phyloP scores from a whole-genome alignment of 176 grass and related monocot species.

The Aegilops sharonensis region DNA sequence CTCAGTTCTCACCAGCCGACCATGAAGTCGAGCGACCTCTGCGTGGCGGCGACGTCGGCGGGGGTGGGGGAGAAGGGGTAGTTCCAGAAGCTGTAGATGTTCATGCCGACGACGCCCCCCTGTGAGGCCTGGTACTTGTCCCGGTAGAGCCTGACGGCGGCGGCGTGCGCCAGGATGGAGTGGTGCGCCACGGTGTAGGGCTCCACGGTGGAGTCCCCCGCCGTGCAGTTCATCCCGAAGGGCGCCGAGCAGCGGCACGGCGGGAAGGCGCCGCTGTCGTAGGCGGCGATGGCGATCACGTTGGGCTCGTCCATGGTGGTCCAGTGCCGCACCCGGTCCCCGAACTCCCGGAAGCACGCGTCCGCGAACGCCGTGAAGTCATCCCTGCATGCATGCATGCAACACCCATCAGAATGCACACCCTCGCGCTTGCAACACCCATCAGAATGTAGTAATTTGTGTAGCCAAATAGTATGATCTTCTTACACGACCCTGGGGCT shows the following conservation, averaged over 20 bases:
- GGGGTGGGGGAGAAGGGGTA: constrained; percentile 47
- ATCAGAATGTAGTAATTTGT: too few species aligned
- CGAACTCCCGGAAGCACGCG: constrained; percentile 78
- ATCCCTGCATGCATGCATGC: constrained; percentile 39
- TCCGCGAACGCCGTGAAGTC: constrained; percentile 74
- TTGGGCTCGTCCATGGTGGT: constrained; percentile 79
- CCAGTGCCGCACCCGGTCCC: constrained; percentile 71
- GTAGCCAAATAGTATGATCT: constrained; percentile 8
- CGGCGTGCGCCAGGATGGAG: constrained; percentile 60
- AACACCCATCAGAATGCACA: neutral
- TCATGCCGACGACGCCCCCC: constrained; percentile 62
- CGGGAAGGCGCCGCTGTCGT: constrained; percentile 60
- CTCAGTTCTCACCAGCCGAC: constrained; percentile 48
- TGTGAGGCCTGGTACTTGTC: constrained; percentile 71
- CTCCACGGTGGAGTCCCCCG: constrained; percentile 68
- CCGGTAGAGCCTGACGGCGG: constrained; percentile 55
- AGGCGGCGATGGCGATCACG: constrained; percentile 40
- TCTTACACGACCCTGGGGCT: constrained; percentile 85
- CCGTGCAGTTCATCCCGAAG: constrained; percentile 51
- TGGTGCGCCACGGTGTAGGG: constrained; percentile 59
- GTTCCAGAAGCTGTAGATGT: constrained; percentile 70
- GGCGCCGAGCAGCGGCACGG: constrained; percentile 68
- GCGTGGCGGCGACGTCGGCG: constrained; percentile 48
- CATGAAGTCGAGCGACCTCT: constrained; percentile 60
- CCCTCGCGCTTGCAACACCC: too few species aligned